Base-by-base conservation (phyloP, 2,329 filamentous ascomycete species). In the Chaetomiaceae sp. region DNA sequence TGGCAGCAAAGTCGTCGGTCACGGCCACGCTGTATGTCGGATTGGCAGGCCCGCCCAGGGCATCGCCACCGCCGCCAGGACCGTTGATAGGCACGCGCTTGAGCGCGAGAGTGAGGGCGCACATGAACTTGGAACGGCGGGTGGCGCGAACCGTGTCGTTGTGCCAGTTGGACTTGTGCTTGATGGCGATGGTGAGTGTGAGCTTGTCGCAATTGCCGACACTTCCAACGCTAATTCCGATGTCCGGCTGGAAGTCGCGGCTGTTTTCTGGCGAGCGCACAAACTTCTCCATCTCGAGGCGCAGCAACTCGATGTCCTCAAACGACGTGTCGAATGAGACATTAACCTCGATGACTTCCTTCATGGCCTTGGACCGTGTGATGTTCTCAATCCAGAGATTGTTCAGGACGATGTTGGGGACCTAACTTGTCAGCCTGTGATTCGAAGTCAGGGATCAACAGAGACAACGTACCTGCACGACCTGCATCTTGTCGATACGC, bases 371-470 rank as follows among this genome's bases (percentile, higher is more conserved):
- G 65, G 87, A 92, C 47, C 93, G 87, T 9, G 87, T 87, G 56
- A 96, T 81, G 66, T 99, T 99, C 67, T 97, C 92, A 49, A 99
- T 85, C 87, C 90, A 96, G n/a, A 91, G 73, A 46, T 82, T 86
- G 74, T 97, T 97, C 48, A 97, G 78, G 2, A 90, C 76, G 63
- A 95, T 95, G 70, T 99, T 97, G 37, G 93, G 91, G 2, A 95
- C 83, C 70, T 95, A 34, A 19, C n/a, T 48, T 41, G 42, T 37
- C 38, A 7, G 4, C 27, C 23, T 5, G 14, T 10, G 3, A 16
- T 14, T 19, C 6, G 5, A 33, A 12, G 17, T 7, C 13, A 4
- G 14, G 2, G 25, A 21, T 21, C 10, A 10, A 7, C 5, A 20
- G 19, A 5, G 20, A 33, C 44, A 7, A 58, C n/a, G n/a, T n/a